Evolutionary conservation across 2,329 filamentous ascomycete genomes (phyloP), one percentile per base, ranked within the genome.

Genomic region (Setomelanomma holmii): DNA sequence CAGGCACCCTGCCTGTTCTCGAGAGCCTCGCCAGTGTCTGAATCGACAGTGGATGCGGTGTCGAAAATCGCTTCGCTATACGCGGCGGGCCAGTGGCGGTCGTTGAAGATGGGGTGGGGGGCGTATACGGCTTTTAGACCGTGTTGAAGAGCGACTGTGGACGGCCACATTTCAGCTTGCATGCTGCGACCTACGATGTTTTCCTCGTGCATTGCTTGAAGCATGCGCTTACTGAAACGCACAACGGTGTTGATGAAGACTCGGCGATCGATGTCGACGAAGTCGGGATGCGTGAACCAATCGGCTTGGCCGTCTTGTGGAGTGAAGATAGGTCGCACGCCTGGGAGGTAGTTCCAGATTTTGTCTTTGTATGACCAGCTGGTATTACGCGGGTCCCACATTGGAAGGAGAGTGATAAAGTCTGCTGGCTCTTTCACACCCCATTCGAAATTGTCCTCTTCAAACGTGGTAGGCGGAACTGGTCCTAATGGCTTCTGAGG

Each of bases 151-250:
- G 93, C 90, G 1, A 90, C 87, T 0, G 90, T 95, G 1, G 89
- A 88, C 0, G 93, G 91, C 91, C 91, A 97, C 93, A 97, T 97
- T 75, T 98, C 93, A 0, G 92, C 90, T 72, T 96, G 96, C 79
- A 95, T 96, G 59, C 90, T 90, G 75, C 96, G 90, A 64, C 92
- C 93, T 69, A 89, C 88, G 66, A 90, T 84, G 23, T 93, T 96
- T 78, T 96, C 92, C 49, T 86, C 84, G 79, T 98, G 93, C 93
- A 98, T 98, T 16, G 88, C 88, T 55, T 87, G 80, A 12, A 98
- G 82, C 41, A 97, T 85, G 40, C 86, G 86, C 42, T 87, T 86
- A 11, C 89, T 95, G 77, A 98, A 89, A 46, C 93, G 86, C 1
- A 89, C 89, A 0, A 92, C 88, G 0, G 93, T 93, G 72, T 96